phyloP scores from a whole-genome alignment of 2,329 filamentous ascomycete genomes.

The Ophidiomyces ophidiicola region DNA sequence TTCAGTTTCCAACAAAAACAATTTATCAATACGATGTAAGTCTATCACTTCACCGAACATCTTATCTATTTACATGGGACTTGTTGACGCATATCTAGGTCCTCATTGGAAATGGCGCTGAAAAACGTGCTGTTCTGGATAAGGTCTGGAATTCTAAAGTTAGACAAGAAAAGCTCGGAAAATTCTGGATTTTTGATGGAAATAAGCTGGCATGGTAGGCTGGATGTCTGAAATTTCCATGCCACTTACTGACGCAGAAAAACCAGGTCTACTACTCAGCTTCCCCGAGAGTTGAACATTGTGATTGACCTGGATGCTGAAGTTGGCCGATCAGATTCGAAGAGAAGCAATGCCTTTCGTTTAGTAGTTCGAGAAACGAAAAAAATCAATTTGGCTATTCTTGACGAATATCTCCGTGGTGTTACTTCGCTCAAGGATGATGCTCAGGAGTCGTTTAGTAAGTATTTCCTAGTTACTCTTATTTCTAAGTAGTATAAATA shows the following conservation, averaged over 20 bases:
- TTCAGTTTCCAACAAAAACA: constrained; percentile 44
- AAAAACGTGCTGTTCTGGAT: constrained; percentile 56
- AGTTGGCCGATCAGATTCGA: constrained; percentile 33
- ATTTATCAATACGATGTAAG: constrained; percentile 80
- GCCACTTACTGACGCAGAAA: constrained; percentile 12
- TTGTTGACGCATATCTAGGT: constrained; percentile 41
- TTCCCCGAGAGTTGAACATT: constrained; percentile 41
- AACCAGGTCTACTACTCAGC: constrained; percentile 28
- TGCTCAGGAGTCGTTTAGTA: constrained; percentile 67
- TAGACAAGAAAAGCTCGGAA: constrained; percentile 45
- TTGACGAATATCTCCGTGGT: constrained; percentile 55
- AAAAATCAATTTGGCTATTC: constrained; percentile 53
- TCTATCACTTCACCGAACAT: constrained; percentile 17
- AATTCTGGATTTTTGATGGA: constrained; percentile 65
- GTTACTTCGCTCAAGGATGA: constrained; percentile 49
- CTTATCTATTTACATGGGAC: background rate
- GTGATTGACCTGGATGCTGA: constrained; percentile 62
- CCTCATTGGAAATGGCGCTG: constrained; percentile 48
- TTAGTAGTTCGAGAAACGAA: constrained; percentile 54
- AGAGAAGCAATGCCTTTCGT: constrained; percentile 42
- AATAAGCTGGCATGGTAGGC: constrained; percentile 72
- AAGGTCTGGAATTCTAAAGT: constrained; percentile 61
- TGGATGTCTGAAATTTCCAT: background rate
- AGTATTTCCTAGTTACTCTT: constrained; percentile 19
- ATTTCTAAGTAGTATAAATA: background rate